Evolutionary conservation across 2,329 filamentous ascomycete genomes (phyloP).

Genomic region (Trichophyton simii): DNA sequence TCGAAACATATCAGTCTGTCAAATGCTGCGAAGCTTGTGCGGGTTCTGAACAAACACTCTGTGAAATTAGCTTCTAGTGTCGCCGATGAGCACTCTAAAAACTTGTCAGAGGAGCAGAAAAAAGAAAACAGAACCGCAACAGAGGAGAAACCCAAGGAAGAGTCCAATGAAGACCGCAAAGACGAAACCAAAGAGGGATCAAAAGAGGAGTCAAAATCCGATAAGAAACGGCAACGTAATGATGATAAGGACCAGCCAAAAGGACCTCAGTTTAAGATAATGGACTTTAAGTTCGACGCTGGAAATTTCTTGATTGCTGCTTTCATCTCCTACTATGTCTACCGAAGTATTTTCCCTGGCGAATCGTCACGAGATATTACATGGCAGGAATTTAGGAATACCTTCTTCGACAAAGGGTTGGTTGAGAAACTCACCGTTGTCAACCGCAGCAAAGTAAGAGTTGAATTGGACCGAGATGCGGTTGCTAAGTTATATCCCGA

Average conservation of each 20-base stretch:
- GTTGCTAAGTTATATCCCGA: slow-evolving; percentile 62
- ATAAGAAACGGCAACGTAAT: slow-evolving; percentile 16
- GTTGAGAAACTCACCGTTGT: slow-evolving; percentile 84
- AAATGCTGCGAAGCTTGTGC: slow-evolving; percentile 49
- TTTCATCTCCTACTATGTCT: slow-evolving; percentile 51
- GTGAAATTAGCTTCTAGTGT: slow-evolving; percentile 35
- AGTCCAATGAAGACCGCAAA: slow-evolving; percentile 8
- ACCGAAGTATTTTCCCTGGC: slow-evolving; percentile 52
- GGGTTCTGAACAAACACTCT: slow-evolving; percentile 46
- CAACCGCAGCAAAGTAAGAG: slow-evolving; percentile 62
- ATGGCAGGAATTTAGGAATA: slow-evolving; percentile 90
- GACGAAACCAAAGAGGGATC: slow-evolving; percentile 19
- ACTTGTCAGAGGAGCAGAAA: background rate
- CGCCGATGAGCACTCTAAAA: slow-evolving; percentile 18
- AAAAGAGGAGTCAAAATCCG: slow-evolving; percentile 19
- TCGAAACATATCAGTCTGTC: slow-evolving; percentile 39
- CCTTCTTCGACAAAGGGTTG: slow-evolving; percentile 89
- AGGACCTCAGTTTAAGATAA: slow-evolving; percentile 25
- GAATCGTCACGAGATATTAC: slow-evolving; percentile 71
- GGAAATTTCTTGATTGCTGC: slow-evolving; percentile 45
- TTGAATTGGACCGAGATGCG: slow-evolving; percentile 66
- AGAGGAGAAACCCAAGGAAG: slow-evolving; percentile 19
- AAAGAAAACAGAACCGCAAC: background rate
- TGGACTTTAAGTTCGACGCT: slow-evolving; percentile 42
- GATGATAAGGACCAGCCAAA: slow-evolving; percentile 18